Percentiles rank a stretch among this genome's conserved stretches.
Evolutionary conservation across 2,329 filamentous ascomycete genomes (phyloP).

Genomic region (Epichloe amarillans): DNA sequence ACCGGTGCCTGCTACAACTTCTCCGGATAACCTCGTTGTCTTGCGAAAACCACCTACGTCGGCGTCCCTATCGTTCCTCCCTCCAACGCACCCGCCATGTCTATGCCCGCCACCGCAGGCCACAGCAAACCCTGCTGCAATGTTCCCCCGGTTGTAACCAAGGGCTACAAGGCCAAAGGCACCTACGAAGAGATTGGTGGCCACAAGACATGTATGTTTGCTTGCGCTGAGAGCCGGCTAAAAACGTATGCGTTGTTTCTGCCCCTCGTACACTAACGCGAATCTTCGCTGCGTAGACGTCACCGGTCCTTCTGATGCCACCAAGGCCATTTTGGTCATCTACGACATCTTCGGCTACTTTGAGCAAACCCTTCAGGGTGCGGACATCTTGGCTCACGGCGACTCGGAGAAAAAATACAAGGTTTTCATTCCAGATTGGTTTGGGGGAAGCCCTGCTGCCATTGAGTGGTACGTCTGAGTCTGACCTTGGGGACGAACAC

Average conservation of each 20-base stretch:
- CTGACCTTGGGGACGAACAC: not conserved
- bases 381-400: conserved; percentile 48
- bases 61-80: not conserved
- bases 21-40: too few relatives aligned
- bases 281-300: conserved; percentile 23
- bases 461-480: conserved; percentile 32
- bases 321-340: conserved; percentile 47
- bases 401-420: conserved; percentile 55
- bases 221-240: not conserved
- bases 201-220: conserved; percentile 34
- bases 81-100: conserved; percentile 22
- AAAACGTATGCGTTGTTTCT: not conserved
- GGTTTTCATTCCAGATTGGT: conserved; percentile 88
- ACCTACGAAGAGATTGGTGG: conserved; percentile 42
- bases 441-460: conserved; percentile 55
- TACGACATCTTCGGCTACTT: conserved; percentile 61
- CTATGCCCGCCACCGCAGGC: conserved; percentile 37
- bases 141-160: conserved; percentile 41
- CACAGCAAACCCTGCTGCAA: conserved; percentile 46
- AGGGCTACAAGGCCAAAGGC: conserved; percentile 42
- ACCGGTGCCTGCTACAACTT: too few relatives aligned
- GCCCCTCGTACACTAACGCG: not conserved
- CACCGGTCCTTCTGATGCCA: conserved; percentile 32
- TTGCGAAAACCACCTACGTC: too few relatives aligned
- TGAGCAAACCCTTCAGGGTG: conserved; percentile 55